phyloP scores from a whole-genome alignment of 2,329 filamentous ascomycete genomes.

The Paecilomyces dactylethromorphus region DNA sequence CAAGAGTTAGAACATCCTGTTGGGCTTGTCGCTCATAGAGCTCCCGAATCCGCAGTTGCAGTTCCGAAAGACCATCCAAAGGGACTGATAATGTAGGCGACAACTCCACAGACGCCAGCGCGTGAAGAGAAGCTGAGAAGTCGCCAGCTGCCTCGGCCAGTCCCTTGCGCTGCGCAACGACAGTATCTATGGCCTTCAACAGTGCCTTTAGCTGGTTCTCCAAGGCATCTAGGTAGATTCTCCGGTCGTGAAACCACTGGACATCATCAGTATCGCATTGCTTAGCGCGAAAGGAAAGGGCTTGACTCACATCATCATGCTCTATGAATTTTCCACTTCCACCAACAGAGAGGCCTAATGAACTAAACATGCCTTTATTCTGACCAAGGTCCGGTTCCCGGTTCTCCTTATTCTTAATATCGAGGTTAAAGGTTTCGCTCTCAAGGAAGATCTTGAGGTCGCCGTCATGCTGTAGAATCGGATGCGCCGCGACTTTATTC shows the following conservation, averaged over 20 bases:
- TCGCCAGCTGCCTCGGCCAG: slow-evolving; percentile 90
- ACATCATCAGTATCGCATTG: slow-evolving; percentile 14
- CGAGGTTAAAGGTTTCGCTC: slow-evolving; percentile 90
- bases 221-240: slow-evolving; percentile 86
- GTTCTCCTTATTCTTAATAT: slow-evolving; percentile 96
- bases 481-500: slow-evolving; percentile 88
- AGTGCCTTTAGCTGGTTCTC: slow-evolving; percentile 86
- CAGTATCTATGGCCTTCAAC: slow-evolving; percentile 87
- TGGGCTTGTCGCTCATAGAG: slow-evolving; percentile 95
- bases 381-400: slow-evolving; percentile 79
- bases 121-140: slow-evolving; percentile 87
- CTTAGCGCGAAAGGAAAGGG: neutral
- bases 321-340: slow-evolving; percentile 84
- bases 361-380: slow-evolving; percentile 88
- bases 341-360: slow-evolving; percentile 71
- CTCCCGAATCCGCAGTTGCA: slow-evolving; percentile 89
- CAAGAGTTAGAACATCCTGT: slow-evolving; percentile 91
- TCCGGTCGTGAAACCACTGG: slow-evolving; percentile 96
- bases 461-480: slow-evolving; percentile 82
- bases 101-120: slow-evolving; percentile 84
- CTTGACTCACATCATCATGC: slow-evolving; percentile 77
- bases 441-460: slow-evolving; percentile 96
- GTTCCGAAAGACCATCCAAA: slow-evolving; percentile 82
- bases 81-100: slow-evolving; percentile 83
- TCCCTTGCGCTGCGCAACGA: slow-evolving; percentile 85